Conservation (phyloP, 768 basidiomycete species). For the Glaciozyma antarctica region DNA sequence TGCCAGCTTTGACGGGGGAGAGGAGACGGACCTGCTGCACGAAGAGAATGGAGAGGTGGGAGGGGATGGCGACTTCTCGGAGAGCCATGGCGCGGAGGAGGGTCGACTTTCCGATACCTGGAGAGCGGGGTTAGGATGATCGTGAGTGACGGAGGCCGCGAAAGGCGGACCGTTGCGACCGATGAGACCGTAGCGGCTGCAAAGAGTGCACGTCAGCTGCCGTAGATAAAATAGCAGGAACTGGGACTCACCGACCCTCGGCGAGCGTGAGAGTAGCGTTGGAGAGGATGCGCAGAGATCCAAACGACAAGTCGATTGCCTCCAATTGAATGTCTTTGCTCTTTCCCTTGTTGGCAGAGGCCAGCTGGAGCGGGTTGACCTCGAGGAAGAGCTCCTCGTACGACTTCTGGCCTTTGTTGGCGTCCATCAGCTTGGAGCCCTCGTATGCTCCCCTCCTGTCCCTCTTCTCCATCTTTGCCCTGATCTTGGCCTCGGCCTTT, state of each 20-base stretch:
- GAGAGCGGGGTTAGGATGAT: background rate
- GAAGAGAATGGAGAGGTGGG: constrained; percentile 88
- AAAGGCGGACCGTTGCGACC: constrained; percentile 35
- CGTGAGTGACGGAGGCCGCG: too few species aligned
- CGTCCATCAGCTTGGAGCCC: constrained; percentile 87
- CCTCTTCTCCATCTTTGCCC: constrained; percentile 98
- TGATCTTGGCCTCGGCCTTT: constrained; percentile 93
- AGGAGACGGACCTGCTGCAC: constrained; percentile 59
- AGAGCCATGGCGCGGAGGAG: constrained; percentile 86
- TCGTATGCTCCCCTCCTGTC: constrained; percentile 81
- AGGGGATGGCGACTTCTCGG: constrained; percentile 83
- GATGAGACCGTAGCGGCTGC: constrained; percentile 70
- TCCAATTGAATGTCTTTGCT: constrained; percentile 93
- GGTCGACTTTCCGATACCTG: constrained; percentile 94
- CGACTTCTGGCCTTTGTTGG: constrained; percentile 85
- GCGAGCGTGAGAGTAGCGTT: constrained; percentile 73
- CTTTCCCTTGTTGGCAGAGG: constrained; percentile 66
- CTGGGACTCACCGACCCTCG: constrained; percentile 46
- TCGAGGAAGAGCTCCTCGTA: constrained; percentile 99
- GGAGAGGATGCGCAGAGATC: constrained; percentile 83
- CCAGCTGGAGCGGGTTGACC: constrained; percentile 80
- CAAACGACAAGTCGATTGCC: constrained; percentile 79
- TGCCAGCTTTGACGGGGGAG: too few species aligned
- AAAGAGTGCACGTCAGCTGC: background rate
- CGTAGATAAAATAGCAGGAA: background rate